Evolutionary conservation across 805 yeast genomes (phyloP).

Genomic region (Lachancea meyersii): DNA sequence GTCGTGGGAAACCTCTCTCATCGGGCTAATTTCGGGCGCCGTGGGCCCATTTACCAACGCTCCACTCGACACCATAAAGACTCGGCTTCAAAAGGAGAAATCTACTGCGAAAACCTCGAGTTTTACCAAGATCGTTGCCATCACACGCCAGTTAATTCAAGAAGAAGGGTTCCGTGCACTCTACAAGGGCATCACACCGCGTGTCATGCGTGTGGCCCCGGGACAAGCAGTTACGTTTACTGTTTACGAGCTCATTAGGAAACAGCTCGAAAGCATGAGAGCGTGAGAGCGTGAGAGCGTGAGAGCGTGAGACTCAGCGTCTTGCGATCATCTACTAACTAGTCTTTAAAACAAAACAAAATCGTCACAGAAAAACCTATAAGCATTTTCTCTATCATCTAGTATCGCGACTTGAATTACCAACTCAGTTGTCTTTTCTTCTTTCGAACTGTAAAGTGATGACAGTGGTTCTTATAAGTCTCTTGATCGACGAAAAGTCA

Average conservation of each 20-base stretch:
- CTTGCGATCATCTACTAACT: no score
- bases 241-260: slow-evolving; percentile 84
- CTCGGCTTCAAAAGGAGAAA: slow-evolving; percentile 89
- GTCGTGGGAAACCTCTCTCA: slow-evolving; percentile 86
- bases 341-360: no score
- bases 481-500: no score
- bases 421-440: no score
- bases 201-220: slow-evolving; percentile 98
- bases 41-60: slow-evolving; percentile 97
- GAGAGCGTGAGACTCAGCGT: background rate
- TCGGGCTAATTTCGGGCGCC: slow-evolving; percentile 92
- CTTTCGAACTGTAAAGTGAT: no score
- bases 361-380: no score
- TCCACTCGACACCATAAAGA: slow-evolving; percentile 94
- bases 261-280: slow-evolving; percentile 41
- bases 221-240: slow-evolving; percentile 99
- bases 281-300: background rate
- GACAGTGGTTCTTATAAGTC: no score
- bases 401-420: no score
- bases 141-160: slow-evolving; percentile 70
- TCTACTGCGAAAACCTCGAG: slow-evolving; percentile 64
- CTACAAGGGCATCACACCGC: slow-evolving; percentile 96
- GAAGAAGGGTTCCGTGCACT: slow-evolving; percentile 87
- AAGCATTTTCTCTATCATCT: no score
- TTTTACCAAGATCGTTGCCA: slow-evolving; percentile 69